Evolutionary conservation across 2,329 filamentous ascomycete species (phyloP), one percentile per base, ranked within the genome.

Genomic region (Dactylellina cionopaga): DNA sequence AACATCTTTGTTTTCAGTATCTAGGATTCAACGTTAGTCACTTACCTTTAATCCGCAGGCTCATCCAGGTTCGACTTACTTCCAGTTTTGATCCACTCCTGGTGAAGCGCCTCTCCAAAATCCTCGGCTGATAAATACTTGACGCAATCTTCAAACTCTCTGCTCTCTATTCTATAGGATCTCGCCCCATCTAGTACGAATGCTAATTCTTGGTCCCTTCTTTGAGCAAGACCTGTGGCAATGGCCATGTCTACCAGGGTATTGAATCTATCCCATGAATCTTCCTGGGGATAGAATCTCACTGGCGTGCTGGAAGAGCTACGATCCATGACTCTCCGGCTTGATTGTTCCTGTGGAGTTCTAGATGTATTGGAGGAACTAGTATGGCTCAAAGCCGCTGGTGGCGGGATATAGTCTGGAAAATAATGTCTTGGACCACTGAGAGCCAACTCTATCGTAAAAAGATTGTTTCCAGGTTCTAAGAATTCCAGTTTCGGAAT

Each of bases 191-290:
- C 24, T 9, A 71, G 11, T 3, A 51, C 25, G 10, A 27, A 52
- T 13, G 9, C 29, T 3, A 63, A 27, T 10, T 58, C 33, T n/a
- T 11, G 1, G 19, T 63, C 33, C 1, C 56, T 49, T 3, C 46
- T 25, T 11, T 17, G 15, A 17, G 56, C 65, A 9, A 58, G 41
- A 13, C 17, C 43, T 6, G 10, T 43, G 7, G 65, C 51, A n/a
- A 58, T 15, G 6, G 56, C 65, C 33, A 71, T 25, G 19, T 51
- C 29, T n/a, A 41, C 49, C 2, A 71, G 51, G 2, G 65, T 71
- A n/a, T 58, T 9, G 7, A 71, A 27, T 22, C 51, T 46, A 0
- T 49, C 65, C 47, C 39, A 71, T 3, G 49, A 29, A 2, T 35
- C 41, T 7, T 37, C 56, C 47, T 43, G 27, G 3, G 6, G n/a